Percentiles rank a stretch among this genome's conserved stretches.
phyloP scores from a whole-genome alignment of 2,329 filamentous ascomycete genomes.

The Penicillium sp. region DNA sequence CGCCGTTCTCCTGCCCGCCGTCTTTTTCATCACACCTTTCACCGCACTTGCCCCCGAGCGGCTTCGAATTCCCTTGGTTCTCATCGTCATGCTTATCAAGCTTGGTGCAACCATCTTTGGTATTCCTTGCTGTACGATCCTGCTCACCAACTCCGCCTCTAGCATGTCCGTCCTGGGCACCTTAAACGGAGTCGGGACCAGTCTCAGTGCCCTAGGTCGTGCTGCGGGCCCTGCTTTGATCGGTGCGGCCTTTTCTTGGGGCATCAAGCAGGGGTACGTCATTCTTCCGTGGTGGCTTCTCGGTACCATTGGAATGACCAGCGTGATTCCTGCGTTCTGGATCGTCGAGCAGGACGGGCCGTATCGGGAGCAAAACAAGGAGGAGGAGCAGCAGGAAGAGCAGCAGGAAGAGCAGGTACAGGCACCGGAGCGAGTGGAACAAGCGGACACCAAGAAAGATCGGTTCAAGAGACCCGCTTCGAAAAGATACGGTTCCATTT shows the following conservation, averaged over 20 bases:
- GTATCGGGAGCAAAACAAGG: conserved; percentile 31
- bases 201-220: conserved; percentile 71
- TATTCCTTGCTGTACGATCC: conserved; percentile 83
- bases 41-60: conserved; percentile 55
- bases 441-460: neutral
- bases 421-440: too few relatives aligned
- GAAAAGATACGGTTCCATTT: neutral
- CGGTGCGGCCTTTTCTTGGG: conserved; percentile 68
- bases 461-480: too few relatives aligned
- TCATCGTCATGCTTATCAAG: conserved; percentile 66
- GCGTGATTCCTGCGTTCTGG: conserved; percentile 66
- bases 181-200: conserved; percentile 84
- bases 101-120: conserved; percentile 72
- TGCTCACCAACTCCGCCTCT: conserved; percentile 79
- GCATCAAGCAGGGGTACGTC: conserved; percentile 68
- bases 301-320: conserved; percentile 56
- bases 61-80: conserved; percentile 55
- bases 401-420: conserved; percentile 1
- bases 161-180: conserved; percentile 76
- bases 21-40: conserved; percentile 79
- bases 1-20: conserved; percentile 61
- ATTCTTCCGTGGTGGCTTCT: conserved; percentile 78
- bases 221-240: conserved; percentile 70
- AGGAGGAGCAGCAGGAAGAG: conserved; percentile 24
- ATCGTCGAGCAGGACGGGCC: conserved; percentile 69